These are phyloP conservation scores for Suillus weaverae DNA, from an alignment of 768 basidiomycete genomes.

Conservation along the genomic window DNA sequence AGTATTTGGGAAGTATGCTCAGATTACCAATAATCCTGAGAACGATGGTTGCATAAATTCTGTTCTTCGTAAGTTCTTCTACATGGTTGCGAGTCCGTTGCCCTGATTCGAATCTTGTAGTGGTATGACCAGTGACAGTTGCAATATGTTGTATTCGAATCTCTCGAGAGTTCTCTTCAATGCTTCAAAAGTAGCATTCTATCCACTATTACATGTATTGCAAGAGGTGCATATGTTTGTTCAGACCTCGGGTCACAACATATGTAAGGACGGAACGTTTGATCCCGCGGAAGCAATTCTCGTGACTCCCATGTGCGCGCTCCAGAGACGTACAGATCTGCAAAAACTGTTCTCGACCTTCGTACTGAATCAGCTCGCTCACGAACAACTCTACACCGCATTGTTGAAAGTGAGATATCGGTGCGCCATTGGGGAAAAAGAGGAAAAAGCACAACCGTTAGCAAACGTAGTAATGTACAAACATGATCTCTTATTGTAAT, in stretches of 20 bases:
- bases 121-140: not conserved
- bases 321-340: too few relatives aligned
- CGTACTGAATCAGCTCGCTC: too few relatives aligned
- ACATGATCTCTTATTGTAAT: too few relatives aligned
- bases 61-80: conserved; percentile 69
- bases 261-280: too few relatives aligned
- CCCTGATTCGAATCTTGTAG: not conserved
- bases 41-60: conserved; percentile 97
- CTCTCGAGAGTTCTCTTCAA: not conserved
- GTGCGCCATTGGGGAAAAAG: too few relatives aligned
- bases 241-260: not conserved
- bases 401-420: too few relatives aligned
- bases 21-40: conserved; percentile 93
- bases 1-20: conserved; percentile 91
- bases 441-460: too few relatives aligned
- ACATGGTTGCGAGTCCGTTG: not conserved
- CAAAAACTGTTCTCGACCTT: too few relatives aligned
- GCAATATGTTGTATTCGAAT: not conserved
- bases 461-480: too few relatives aligned
- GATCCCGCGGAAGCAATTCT: too few relatives aligned
- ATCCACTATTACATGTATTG: not conserved
- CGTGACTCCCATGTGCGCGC: too few relatives aligned
- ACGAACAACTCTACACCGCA: too few relatives aligned
- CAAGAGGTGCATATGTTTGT: not conserved
- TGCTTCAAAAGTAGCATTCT: not conserved